Conservation (phyloP, 2,329 filamentous ascomycete genomes). For the Colletotrichum tamarilloi region DNA sequence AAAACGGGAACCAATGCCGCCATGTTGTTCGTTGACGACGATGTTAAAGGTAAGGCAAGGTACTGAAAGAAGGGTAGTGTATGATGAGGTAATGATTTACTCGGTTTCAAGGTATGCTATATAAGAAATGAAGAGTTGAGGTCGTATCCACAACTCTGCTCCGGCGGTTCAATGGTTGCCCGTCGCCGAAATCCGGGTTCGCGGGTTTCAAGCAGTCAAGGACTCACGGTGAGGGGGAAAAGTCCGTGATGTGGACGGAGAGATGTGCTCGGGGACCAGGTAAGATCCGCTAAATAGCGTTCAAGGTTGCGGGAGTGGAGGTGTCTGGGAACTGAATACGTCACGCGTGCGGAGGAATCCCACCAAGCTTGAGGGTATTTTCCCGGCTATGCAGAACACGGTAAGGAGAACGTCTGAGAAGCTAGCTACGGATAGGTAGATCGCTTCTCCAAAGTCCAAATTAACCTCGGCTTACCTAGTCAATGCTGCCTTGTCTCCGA, state of each 20-base stretch:
- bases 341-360: constrained; percentile 18
- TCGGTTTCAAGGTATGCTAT: background rate
- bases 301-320: constrained; percentile 2
- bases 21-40: background rate
- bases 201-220: background rate
- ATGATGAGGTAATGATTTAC: background rate
- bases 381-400: too few relatives aligned
- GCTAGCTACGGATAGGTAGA: too few relatives aligned
- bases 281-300: constrained; percentile 16
- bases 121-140: background rate
- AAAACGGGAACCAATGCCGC: constrained; percentile 14
- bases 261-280: background rate
- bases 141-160: background rate
- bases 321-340: background rate
- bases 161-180: too few relatives aligned
- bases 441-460: too few relatives aligned
- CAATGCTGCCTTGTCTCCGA: too few relatives aligned
- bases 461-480: too few relatives aligned
- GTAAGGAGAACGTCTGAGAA: too few relatives aligned
- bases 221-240: background rate
- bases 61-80: too few relatives aligned
- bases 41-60: too few relatives aligned
- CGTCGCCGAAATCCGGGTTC: background rate
- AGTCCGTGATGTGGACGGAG: background rate
- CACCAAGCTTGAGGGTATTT: background rate